Conservation (phyloP, 2,329 filamentous ascomycete species). For the Fusarium sp. region DNA sequence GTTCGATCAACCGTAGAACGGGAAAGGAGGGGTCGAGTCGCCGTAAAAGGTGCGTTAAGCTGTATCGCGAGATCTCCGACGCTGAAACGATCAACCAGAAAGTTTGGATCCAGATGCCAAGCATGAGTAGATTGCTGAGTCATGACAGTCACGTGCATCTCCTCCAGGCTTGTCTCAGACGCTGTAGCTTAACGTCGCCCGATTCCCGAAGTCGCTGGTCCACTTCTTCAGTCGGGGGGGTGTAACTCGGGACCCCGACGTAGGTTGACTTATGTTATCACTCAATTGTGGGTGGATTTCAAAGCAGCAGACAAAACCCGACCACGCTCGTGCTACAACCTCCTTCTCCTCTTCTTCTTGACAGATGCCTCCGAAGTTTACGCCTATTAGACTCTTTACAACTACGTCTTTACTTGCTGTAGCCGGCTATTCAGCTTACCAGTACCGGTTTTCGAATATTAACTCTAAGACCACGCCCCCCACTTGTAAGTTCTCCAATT, state of each 20-base stretch:
- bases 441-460: slow-evolving; percentile 40
- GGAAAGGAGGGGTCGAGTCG: slow-evolving; percentile 16
- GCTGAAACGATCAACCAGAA: slow-evolving; percentile 32
- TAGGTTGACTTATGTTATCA: slow-evolving; percentile 29
- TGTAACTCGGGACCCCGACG: slow-evolving; percentile 35
- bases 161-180: background rate
- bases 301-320: slow-evolving; percentile 46
- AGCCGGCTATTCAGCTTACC: slow-evolving; percentile 47
- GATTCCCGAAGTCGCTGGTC: slow-evolving; percentile 40
- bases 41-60: slow-evolving; percentile 35
- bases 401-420: slow-evolving; percentile 46
- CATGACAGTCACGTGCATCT: slow-evolving; percentile 40
- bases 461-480: slow-evolving; percentile 37
- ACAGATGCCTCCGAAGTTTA: slow-evolving; percentile 46
- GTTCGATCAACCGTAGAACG: slow-evolving; percentile 18
- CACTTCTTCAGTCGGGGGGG: slow-evolving; percentile 6
- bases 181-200: background rate
- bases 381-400: slow-evolving; percentile 44
- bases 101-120: slow-evolving; percentile 45
- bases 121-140: slow-evolving; percentile 39
- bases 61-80: slow-evolving; percentile 37
- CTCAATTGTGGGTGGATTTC: slow-evolving; percentile 48
- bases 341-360: slow-evolving; percentile 17
- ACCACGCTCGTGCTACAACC: slow-evolving; percentile 27
- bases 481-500: slow-evolving; percentile 38